These are phyloP conservation scores for Hagleromyces aurorensis DNA, from an alignment of 805 yeast genomes.

Conservation along the genomic window DNA sequence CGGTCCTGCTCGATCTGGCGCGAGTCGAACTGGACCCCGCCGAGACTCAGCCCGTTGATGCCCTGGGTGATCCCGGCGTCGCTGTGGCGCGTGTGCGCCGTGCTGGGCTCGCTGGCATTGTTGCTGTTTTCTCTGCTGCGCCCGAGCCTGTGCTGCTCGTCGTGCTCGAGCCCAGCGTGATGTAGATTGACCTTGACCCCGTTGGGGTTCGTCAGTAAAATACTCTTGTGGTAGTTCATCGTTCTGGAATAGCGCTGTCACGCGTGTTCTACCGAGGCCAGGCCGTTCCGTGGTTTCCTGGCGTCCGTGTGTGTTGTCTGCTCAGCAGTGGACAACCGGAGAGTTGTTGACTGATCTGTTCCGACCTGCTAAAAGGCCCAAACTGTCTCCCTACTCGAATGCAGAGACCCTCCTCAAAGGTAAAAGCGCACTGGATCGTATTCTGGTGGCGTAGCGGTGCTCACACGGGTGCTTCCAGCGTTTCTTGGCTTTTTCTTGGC, in stretches of 20 bases:
- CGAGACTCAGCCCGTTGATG: conserved; percentile 1
- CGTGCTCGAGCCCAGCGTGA: conserved; percentile 1
- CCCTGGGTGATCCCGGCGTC: background rate
- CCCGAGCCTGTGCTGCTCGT: no score
- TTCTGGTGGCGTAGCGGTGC: no score
- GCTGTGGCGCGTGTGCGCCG: no score
- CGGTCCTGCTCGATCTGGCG: conserved; percentile 25
- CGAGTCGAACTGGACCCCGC: conserved; percentile 24
- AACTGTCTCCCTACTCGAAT: no score
- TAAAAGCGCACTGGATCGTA: no score
- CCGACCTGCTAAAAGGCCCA: no score
- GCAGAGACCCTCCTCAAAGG: no score
- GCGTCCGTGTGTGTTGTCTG: background rate
- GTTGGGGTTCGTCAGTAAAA: conserved; percentile 19
- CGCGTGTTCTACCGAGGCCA: background rate
- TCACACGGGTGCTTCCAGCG: no score
- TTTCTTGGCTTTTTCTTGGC: no score
- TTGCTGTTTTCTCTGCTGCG: conserved; percentile 1
- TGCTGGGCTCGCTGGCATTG: conserved; percentile 1
- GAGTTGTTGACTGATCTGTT: no score
- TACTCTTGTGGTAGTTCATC: no score
- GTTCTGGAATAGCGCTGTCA: conserved; percentile 6
- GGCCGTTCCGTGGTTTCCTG: conserved; percentile 1
- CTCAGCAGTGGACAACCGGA: background rate
- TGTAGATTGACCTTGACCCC: conserved; percentile 10